These are phyloP conservation scores for Tylopilus sp. DNA, from an alignment of 768 basidiomycete genomes.

Conservation along the genomic window DNA sequence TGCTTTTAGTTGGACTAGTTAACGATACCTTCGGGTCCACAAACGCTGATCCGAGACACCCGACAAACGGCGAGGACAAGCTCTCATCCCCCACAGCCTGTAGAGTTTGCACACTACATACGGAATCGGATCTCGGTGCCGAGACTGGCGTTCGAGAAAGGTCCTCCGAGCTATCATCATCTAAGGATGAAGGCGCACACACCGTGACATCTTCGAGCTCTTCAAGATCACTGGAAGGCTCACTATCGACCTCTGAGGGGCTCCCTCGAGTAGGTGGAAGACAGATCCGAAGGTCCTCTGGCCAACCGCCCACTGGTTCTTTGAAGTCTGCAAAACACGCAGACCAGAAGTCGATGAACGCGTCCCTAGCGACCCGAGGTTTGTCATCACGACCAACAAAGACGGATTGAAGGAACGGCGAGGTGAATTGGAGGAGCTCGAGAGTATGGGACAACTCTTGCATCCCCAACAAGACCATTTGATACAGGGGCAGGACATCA, in stretches of 20 bases:
- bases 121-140: conserved; percentile 7
- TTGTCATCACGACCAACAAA: conserved; percentile 52
- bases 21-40: background rate
- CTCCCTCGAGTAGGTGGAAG: conserved; percentile 16
- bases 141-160: conserved; percentile 8
- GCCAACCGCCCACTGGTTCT: conserved; percentile 53
- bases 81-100: background rate
- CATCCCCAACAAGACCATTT: conserved; percentile 52
- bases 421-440: conserved; percentile 44
- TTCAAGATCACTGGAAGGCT: conserved; percentile 26
- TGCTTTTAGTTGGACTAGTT: conserved; percentile 1
- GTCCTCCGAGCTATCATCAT: conserved; percentile 3
- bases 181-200: conserved; percentile 4
- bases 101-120: conserved; percentile 1
- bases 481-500: conserved; percentile 63
- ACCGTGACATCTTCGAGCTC: conserved; percentile 16
- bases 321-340: conserved; percentile 39
- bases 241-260: conserved; percentile 4
- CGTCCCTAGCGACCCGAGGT: conserved; percentile 40
- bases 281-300: conserved; percentile 40
- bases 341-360: conserved; percentile 65
- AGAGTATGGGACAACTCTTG: conserved; percentile 42
- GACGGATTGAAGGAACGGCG: conserved; percentile 51
- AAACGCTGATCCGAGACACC: conserved; percentile 25
- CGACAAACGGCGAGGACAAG: conserved; percentile 20